Evolutionary conservation across 768 basidiomycete genomes (phyloP).

Genomic region (Polyporus arcularius): DNA sequence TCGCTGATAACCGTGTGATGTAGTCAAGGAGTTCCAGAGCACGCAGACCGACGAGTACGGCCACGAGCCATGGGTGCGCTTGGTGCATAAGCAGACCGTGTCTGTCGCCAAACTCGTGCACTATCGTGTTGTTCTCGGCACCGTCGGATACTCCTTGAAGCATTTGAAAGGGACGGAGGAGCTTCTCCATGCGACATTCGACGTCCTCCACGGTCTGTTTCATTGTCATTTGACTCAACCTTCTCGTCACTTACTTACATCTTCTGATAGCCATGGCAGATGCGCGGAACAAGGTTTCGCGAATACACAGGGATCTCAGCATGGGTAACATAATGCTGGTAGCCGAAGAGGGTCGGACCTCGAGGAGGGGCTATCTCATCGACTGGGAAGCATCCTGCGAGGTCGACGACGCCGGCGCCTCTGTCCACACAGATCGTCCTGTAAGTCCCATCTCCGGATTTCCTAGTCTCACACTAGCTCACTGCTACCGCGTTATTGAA

Average conservation of each 20-base stretch:
- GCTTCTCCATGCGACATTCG: background rate
- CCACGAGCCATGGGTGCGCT: background rate
- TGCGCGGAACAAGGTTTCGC: background rate
- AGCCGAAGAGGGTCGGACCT: background rate
- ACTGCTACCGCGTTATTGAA: background rate
- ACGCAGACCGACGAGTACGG: no score
- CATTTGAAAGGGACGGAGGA: background rate
- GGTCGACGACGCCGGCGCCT: background rate
- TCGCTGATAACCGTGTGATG: no score
- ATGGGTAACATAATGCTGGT: background rate
- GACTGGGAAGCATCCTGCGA: background rate
- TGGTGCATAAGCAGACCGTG: background rate
- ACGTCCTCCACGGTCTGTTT: background rate
- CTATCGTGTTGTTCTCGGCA: background rate
- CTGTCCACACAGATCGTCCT: background rate
- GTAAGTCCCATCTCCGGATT: background rate
- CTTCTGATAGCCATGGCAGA: background rate
- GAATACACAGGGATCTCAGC: background rate
- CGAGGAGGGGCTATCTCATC: background rate
- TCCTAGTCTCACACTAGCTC: background rate
- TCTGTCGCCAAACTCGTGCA: background rate
- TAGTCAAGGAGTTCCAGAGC: no score
- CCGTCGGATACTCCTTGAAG: conserved; percentile 3
- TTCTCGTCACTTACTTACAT: background rate
- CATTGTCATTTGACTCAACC: background rate